Base-by-base conservation (phyloP, 2,329 filamentous ascomycete genomes). In the Apiospora hydei region DNA sequence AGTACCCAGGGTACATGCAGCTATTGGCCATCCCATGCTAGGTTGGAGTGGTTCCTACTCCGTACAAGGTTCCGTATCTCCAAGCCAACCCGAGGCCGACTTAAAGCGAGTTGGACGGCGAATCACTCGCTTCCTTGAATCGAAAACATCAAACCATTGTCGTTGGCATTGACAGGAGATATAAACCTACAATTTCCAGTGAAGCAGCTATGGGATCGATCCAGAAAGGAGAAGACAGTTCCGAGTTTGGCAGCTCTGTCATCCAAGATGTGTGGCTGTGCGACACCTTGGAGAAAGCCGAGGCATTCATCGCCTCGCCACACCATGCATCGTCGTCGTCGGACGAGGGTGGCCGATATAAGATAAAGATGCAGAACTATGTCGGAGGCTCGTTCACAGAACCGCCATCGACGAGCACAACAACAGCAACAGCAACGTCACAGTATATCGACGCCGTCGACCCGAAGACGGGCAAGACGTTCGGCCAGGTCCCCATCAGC, bases 211-310 rank as follows among this genome's bases (percentile, higher is more conserved):
- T 64, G 57, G 30, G 8, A 6, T n/a, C 34, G 8, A 14, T 4
- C 6, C 34, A 26, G 10, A 13, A 64, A n/a, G 10, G 10, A 41
- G 57, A 10, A 11, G 57, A 13, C 18, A 64, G 11, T 18, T 6
- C 34, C 57, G 57, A 41, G 16, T 64, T 64, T 41, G 57, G 57
- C 8, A 41, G 57, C 30, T 64, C 57, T 18, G 2, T 41, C 21
- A 47, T 74, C 30, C 71, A 72, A 44, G 72, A 73, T 46, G 69
- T 73, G 18, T 80, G 78, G 78, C 69, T 53, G 7, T 78, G 77
- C 75, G 73, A 80, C 72, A 78, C 77, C 0, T 70, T 78, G 10
- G 77, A 79, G 11, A 80, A 80, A 71, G 80, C 79, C 38, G 69
- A 67, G 10, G 43, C 72, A 0, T 73, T 77, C 57, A 70, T 80